Percentiles rank a stretch among this genome's conserved stretches.
These are phyloP conservation scores for Corynascus novoguineensis DNA, from an alignment of 495 filamentous ascomycete genomes.

Conservation along the genomic window DNA sequence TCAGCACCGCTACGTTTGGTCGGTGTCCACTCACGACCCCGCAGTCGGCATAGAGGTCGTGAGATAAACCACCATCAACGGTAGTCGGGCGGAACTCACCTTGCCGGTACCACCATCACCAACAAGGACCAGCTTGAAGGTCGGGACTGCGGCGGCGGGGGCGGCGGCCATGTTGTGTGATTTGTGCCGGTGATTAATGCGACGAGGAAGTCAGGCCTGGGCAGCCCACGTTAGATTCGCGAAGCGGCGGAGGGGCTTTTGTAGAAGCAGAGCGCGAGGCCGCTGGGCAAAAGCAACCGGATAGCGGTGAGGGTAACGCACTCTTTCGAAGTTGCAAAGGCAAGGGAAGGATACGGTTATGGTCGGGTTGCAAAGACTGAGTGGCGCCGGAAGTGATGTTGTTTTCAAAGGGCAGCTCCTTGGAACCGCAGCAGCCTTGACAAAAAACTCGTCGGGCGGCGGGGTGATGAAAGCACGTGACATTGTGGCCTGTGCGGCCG, in stretches of 20 bases:
- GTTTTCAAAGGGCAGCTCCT: slow-evolving; percentile 31
- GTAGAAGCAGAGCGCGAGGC: slow-evolving; percentile 9
- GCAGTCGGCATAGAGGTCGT: slow-evolving; percentile 14
- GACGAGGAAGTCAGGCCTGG: slow-evolving; percentile 26
- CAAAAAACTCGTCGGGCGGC: slow-evolving; percentile 38
- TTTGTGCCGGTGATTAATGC: slow-evolving; percentile 20
- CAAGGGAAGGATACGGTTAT: slow-evolving; percentile 14
- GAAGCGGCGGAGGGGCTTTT: slow-evolving; percentile 17
- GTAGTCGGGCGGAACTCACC: slow-evolving; percentile 50
- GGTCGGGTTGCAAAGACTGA: slow-evolving; percentile 29
- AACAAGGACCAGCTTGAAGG: slow-evolving; percentile 99
- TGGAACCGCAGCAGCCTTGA: slow-evolving; percentile 29
- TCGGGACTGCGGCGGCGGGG: slow-evolving; percentile 46
- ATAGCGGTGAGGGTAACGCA: slow-evolving; percentile 16
- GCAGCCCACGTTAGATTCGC: slow-evolving; percentile 23
- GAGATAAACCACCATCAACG: neutral
- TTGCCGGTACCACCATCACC: slow-evolving; percentile 99
- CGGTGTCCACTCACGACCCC: slow-evolving; percentile 20
- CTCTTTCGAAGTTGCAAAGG: slow-evolving; percentile 20
- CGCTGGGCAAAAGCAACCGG: neutral
- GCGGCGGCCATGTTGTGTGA: slow-evolving; percentile 52
- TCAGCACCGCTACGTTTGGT: slow-evolving; percentile 20
- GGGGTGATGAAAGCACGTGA: slow-evolving; percentile 33
- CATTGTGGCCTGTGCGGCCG: slow-evolving; percentile 23
- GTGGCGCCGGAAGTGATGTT: slow-evolving; percentile 28